Evolutionary conservation across 768 basidiomycete species (phyloP), one percentile per base, ranked within the genome.

Genomic region (Kwoniella dejecticola): DNA sequence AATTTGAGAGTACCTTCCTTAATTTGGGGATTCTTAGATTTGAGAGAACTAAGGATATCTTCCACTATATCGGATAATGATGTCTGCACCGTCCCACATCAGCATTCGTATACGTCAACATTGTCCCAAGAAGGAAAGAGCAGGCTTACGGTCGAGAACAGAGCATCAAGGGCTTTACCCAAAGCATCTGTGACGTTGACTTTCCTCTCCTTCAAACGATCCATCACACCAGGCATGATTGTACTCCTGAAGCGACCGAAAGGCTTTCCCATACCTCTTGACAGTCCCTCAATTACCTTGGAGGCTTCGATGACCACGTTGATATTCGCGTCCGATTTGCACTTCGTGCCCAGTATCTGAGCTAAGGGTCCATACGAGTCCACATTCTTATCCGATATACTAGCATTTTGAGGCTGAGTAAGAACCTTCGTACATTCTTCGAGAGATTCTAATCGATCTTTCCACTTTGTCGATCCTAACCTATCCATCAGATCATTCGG

Each of bases 391-490:
- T 95, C 92, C 70, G 87, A 87, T 70, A 97, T 89, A 59, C 87
- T 85, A 12, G 88, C 87, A 38, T 76, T 75, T 38, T 57, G 50
- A 8, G 73, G 73, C 2, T 88, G 84, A 7, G 85, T 81, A 29
- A 98, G 79, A 33, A 91, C 79, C 2, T 84, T 84, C 45, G 86
- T 82, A 23, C 95, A 83, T 26, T 91, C 90, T 66, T 96, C 93
- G 30, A 98, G 81, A 2, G 85, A 89, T 45, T 80, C 79, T 70
- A 94, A 90, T 74, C 97, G 93, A 40, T 99, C 96, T 74, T 99
- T 98, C 96, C 96, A 99, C 79, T 98, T 97, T 0, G 91, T 86
- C 3, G 96, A 98, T 23, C 87, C 84, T 50, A 99, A 82, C 52
- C 84, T 82, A 2, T 86, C 82, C 60, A 89, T 85, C 62, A 97